Conservation (phyloP, 164 flowering plant genomes). For the Chimonanthus praecox region DNA sequence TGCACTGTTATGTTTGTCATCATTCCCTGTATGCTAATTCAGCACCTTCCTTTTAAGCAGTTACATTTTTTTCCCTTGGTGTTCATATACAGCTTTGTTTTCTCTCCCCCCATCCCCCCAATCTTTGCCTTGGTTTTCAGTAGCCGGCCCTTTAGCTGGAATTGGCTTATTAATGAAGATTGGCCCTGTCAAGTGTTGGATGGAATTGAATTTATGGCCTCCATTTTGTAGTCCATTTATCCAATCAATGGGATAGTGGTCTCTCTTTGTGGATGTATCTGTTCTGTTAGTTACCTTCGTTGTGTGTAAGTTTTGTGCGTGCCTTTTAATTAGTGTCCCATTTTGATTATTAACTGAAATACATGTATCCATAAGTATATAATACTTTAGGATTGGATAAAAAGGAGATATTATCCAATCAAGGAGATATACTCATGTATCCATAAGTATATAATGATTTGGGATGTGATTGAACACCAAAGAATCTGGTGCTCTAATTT, state of each 20-base stretch:
- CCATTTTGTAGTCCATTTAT: neutral
- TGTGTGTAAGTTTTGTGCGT: neutral
- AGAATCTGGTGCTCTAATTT: neutral
- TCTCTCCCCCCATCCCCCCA: neutral
- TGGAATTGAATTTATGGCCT: too few relatives aligned
- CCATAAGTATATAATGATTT: too few relatives aligned
- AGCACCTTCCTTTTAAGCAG: neutral
- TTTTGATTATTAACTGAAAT: neutral
- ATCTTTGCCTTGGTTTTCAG: neutral
- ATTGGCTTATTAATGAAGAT: neutral
- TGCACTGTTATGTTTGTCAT: neutral
- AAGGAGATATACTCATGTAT: neutral
- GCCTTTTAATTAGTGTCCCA: neutral
- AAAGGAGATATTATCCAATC: neutral
- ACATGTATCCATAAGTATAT: neutral
- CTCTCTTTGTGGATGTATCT: neutral
- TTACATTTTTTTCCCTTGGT: neutral
- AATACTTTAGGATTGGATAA: too few relatives aligned
- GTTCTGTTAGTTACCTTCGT: neutral
- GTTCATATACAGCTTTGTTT: neutral
- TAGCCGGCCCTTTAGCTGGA: neutral
- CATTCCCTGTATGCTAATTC: neutral
- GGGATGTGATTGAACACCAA: neutral
- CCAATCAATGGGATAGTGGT: neutral
- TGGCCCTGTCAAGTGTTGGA: neutral